Conservation (phyloP, 2,329 filamentous ascomycete species). For the Aspergillus novofumigatus region DNA sequence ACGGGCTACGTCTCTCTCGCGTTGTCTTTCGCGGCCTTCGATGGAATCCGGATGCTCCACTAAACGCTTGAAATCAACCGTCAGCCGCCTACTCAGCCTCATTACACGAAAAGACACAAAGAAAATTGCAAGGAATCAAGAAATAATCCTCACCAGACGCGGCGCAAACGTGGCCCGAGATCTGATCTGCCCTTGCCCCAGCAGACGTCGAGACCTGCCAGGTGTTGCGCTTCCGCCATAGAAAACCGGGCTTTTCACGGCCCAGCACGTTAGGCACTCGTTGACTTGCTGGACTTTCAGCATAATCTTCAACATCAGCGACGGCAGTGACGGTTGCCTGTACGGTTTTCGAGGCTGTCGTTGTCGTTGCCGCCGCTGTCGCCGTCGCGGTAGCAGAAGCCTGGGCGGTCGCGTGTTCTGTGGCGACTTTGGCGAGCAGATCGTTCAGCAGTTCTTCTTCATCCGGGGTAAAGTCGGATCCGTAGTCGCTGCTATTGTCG, state of each 20-base stretch:
- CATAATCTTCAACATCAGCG: slow-evolving; percentile 43
- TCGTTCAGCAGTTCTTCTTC: slow-evolving; percentile 53
- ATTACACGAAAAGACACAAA: slow-evolving; percentile 28
- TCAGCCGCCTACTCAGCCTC: slow-evolving; percentile 43
- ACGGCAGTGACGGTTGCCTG: slow-evolving; percentile 18
- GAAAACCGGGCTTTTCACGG: slow-evolving; percentile 33
- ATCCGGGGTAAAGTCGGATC: slow-evolving; percentile 57
- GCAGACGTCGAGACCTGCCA: slow-evolving; percentile 14
- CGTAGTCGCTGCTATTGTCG: slow-evolving; percentile 53
- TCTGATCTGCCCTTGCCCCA: slow-evolving; percentile 26
- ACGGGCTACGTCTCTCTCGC: slow-evolving; percentile 24
- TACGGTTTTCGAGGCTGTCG: not conserved
- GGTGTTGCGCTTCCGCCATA: slow-evolving; percentile 15
- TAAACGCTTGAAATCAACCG: slow-evolving; percentile 59
- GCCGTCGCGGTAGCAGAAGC: slow-evolving; percentile 9
- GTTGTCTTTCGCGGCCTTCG: slow-evolving; percentile 32
- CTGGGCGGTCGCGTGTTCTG: slow-evolving; percentile 25
- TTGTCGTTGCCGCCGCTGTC: slow-evolving; percentile 3
- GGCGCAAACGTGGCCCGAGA: slow-evolving; percentile 20
- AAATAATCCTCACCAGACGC: slow-evolving; percentile 27
- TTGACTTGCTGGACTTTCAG: slow-evolving; percentile 32
- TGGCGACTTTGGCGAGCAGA: slow-evolving; percentile 46
- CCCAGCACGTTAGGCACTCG: slow-evolving; percentile 41
- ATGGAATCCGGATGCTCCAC: slow-evolving; percentile 47
- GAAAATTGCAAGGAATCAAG: slow-evolving; percentile 33